Evolutionary conservation across 1,284 basidiomycete species (phyloP).

Genomic region (Fomitopsis palustris): DNA sequence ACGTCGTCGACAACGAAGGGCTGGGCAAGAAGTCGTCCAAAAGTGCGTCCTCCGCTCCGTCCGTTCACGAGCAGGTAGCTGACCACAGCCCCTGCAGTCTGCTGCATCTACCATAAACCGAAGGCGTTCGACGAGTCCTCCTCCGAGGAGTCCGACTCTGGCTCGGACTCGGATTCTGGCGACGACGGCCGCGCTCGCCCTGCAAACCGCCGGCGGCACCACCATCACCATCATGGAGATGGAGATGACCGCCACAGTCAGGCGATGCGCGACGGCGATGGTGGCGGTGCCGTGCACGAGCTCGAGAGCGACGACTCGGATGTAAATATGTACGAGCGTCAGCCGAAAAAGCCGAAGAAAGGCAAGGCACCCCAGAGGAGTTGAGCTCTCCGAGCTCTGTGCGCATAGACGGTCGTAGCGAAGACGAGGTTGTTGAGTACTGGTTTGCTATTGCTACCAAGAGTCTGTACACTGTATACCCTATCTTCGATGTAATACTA

Average conservation of each 20-base stretch:
- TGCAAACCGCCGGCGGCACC: constrained; percentile 24
- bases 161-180: constrained; percentile 41
- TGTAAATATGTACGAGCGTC: constrained; percentile 56
- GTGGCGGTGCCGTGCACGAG: constrained; percentile 29
- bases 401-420: neutral
- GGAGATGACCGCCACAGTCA: constrained; percentile 18
- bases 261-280: constrained; percentile 19
- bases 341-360: constrained; percentile 39
- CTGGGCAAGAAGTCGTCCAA: constrained; percentile 80
- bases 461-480: neutral
- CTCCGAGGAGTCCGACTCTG: constrained; percentile 53
- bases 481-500: neutral
- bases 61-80: neutral
- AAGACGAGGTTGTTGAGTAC: neutral
- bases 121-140: constrained; percentile 78
- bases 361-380: constrained; percentile 31
- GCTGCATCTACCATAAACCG: constrained; percentile 87
- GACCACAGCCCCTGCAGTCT: constrained; percentile 48
- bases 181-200: constrained; percentile 27
- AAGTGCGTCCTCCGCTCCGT: constrained; percentile 46
- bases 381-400: neutral
- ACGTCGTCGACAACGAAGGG: constrained; percentile 81
- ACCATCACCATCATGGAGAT: constrained; percentile 15
- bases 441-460: neutral
- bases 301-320: constrained; percentile 33